phyloP scores from a whole-genome alignment of 1,139 yeast genomes.

The Candida sp. region DNA sequence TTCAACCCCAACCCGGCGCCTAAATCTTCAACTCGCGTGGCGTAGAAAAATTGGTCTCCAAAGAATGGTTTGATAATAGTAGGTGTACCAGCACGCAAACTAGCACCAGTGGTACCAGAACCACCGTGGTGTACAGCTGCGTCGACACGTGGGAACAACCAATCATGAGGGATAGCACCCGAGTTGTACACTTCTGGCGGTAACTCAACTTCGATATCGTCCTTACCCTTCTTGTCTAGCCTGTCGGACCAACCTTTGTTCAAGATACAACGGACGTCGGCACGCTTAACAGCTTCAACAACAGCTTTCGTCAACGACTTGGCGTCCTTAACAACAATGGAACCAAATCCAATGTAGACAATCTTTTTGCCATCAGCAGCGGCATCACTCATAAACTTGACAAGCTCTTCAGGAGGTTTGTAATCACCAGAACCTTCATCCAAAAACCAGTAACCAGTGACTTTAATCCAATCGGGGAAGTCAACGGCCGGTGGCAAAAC shows the following conservation, averaged over 20 bases:
- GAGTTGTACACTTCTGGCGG: constrained; percentile 73
- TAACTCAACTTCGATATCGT: constrained; percentile 52
- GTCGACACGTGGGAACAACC: constrained; percentile 89
- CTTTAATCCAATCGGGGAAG: constrained; percentile 92
- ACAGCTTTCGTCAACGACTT: constrained; percentile 77
- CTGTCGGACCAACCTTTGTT: constrained; percentile 98
- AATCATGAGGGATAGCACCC: constrained; percentile 88
- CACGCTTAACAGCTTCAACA: constrained; percentile 73
- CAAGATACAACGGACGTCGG: constrained; percentile 85
- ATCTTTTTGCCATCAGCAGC: constrained; percentile 62
- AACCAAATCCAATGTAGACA: constrained; percentile 95
- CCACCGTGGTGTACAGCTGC: constrained; percentile 99
- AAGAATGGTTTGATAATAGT: constrained; percentile 93
- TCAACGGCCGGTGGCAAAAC: constrained; percentile 94
- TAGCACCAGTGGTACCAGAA: constrained; percentile 96
- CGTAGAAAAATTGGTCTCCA: constrained; percentile 96
- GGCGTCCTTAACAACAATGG: constrained; percentile 89
- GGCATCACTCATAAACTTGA: constrained; percentile 68
- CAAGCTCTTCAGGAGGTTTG: constrained; percentile 65
- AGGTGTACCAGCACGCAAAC: constrained; percentile 84
- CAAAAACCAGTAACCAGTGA: constrained; percentile 95
- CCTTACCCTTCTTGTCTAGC: constrained; percentile 29
- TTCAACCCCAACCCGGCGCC: constrained; percentile 84
- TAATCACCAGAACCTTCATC: constrained; percentile 71
- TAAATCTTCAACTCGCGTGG: constrained; percentile 81